Conservation (phyloP, 495 filamentous ascomycete genomes). For the Amniculicola lignicola region DNA sequence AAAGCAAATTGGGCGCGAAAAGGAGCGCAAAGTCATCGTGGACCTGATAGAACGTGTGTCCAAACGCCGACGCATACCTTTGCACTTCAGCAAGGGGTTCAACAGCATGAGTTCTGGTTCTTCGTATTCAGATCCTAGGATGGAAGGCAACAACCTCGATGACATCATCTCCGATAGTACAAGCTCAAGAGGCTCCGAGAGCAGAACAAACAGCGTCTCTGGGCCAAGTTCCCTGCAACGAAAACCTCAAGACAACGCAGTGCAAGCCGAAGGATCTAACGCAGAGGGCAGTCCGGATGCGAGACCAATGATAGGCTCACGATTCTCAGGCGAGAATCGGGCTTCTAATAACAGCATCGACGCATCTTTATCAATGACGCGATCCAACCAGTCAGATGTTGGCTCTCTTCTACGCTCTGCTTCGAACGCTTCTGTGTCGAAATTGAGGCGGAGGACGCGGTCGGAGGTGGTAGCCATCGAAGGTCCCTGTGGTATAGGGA, state of each 20-base stretch:
- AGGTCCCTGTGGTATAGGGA: conserved; percentile 75
- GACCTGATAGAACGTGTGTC: conserved; percentile 70
- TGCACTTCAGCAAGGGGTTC: conserved; percentile 38
- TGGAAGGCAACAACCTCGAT: conserved; percentile 30
- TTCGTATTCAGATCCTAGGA: conserved; percentile 29
- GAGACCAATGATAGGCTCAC: conserved; percentile 5
- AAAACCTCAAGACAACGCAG: conserved; percentile 23
- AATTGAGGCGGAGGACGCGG: conserved; percentile 61
- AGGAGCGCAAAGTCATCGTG: conserved; percentile 66
- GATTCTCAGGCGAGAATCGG: conserved; percentile 18
- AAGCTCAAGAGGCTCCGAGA: conserved; percentile 35
- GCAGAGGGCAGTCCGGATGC: conserved; percentile 6
- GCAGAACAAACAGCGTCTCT: conserved; percentile 19
- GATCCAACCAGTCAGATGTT: conserved; percentile 21
- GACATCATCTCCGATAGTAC: conserved; percentile 37
- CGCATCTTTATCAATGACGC: conserved; percentile 13
- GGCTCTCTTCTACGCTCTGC: conserved; percentile 39
- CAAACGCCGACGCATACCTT: conserved; percentile 54
- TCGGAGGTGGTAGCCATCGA: conserved; percentile 78
- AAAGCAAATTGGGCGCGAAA: conserved; percentile 71
- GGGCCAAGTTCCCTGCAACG: conserved; percentile 22
- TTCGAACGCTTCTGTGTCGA: conserved; percentile 47
- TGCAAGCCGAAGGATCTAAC: conserved; percentile 19
- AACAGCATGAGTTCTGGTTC: conserved; percentile 50
- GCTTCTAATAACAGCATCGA: conserved; percentile 24